These are phyloP conservation scores for Sabuloglossum arenarium DNA, from an alignment of 495 filamentous ascomycete genomes.

Conservation along the genomic window DNA sequence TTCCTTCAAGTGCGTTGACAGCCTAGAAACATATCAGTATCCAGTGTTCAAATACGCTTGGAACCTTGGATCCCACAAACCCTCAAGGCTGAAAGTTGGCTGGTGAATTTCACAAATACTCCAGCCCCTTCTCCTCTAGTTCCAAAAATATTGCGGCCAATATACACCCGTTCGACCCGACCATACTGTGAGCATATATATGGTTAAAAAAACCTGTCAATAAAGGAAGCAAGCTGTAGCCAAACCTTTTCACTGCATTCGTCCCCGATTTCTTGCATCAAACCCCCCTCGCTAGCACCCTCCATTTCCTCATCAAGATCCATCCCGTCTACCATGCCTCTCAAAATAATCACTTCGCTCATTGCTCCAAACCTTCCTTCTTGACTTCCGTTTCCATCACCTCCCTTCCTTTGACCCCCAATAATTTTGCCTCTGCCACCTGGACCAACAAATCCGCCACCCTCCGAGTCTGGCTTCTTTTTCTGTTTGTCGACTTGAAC, in stretches of 20 bases:
- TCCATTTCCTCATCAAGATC: slow-evolving; percentile 45
- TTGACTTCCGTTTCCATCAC: slow-evolving; percentile 14
- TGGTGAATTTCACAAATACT: slow-evolving; percentile 85
- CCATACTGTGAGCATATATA: slow-evolving; percentile 38
- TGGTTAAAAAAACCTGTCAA: slow-evolving; percentile 3
- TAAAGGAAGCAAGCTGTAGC: neutral
- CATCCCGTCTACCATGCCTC: slow-evolving; percentile 68
- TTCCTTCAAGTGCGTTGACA: slow-evolving; percentile 67
- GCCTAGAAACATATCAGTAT: slow-evolving; percentile 30
- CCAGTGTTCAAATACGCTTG: neutral
- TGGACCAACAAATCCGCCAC: slow-evolving; percentile 51
- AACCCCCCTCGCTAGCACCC: slow-evolving; percentile 27
- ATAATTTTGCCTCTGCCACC: slow-evolving; percentile 63
- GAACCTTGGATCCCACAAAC: slow-evolving; percentile 25
- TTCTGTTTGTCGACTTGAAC: slow-evolving; percentile 68
- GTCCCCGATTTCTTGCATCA: slow-evolving; percentile 87
- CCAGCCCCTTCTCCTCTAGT: slow-evolving; percentile 3
- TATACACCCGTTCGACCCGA: slow-evolving; percentile 60
- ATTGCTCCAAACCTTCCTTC: slow-evolving; percentile 46
- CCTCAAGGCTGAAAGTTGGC: slow-evolving; percentile 55
- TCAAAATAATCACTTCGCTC: slow-evolving; percentile 59
- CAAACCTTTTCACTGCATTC: slow-evolving; percentile 61
- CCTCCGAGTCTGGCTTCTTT: slow-evolving; percentile 57
- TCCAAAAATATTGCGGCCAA: slow-evolving; percentile 31
- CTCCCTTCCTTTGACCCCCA: slow-evolving; percentile 35